Base-by-base conservation (phyloP, 768 basidiomycete species). In the Mycena metata region DNA sequence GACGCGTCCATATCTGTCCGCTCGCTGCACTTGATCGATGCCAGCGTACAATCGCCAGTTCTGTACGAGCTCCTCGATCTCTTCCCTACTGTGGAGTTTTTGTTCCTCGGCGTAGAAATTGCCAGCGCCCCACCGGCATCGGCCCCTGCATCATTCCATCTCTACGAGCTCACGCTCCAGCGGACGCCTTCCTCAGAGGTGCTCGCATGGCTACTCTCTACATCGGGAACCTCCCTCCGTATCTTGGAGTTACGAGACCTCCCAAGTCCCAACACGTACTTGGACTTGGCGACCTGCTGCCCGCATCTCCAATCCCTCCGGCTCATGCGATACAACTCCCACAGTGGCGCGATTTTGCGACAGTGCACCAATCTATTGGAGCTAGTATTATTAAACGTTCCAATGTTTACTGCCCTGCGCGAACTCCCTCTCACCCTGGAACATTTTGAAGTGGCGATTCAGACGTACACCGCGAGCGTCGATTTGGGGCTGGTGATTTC, bases 221-320 rank as follows among this genome's bases (percentile, higher is more conserved):
- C 76, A 12, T 83, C 83, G 9, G n/a, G 21, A 10, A 59, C 69
- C 0, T 77, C 77, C 46, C 77, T 86, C 15, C 80, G 77, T 23
- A 79, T 85, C 66, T 70, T 84, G 3, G 83, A 84, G 46, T 72
- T 85, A 16, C 79, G 81, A 11, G 83, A 84, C 60, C 52, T 69
- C 0, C 81, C 82, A 0, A 77, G 80, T 12, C 36, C 50, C 5
- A 60, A 58, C 5, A 72, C 77, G 57, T 76, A 33, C 45, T 69
- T 4, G 63, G 63, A 77, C 6, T 73, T 86, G n/a, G 65, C 66
- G 11, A 50, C 24, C 0, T 77, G 81, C 52, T 78, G 79, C 5
- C 74, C 78, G 10, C 66, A 69, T n/a, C 75, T 86, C n/a, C 79
- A 80, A 16, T 85, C 85, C 2, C 76, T 86, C 50, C 82, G 84